Evolutionary conservation across 345 rosid species (phyloP).

Genomic region (Adansonia digitata): DNA sequence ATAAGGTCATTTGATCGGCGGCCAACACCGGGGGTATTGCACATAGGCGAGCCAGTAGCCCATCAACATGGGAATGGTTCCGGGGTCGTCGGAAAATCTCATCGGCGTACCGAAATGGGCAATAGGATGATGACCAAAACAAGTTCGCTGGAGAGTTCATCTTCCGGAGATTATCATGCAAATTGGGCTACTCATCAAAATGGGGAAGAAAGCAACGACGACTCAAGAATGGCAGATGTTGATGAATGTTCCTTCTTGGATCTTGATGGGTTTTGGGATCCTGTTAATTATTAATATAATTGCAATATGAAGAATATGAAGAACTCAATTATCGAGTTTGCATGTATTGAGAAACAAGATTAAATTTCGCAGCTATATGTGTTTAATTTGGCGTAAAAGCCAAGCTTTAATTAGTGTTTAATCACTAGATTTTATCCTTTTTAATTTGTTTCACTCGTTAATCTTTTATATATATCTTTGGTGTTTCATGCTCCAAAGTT

Average conservation of each 20-base stretch:
- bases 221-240: background rate
- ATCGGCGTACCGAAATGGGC: background rate
- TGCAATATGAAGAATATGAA: background rate
- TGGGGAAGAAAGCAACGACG: background rate
- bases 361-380: background rate
- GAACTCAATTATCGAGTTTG: background rate
- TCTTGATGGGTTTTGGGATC: background rate
- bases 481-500: no score
- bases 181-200: background rate
- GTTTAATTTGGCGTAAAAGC: background rate
- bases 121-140: background rate
- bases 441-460: background rate
- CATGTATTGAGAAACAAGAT: background rate
- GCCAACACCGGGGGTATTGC: constrained; percentile 15
- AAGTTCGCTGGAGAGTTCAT: constrained; percentile 1
- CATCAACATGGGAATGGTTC: background rate
- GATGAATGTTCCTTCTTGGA: background rate
- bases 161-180: background rate
- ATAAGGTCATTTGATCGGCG: constrained; percentile 37
- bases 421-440: background rate
- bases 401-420: background rate
- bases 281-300: background rate
- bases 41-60: background rate
- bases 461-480: no score
- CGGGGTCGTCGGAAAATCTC: background rate